phyloP scores from a whole-genome alignment of 2,329 filamentous ascomycete genomes.

The Dactylellina parvicollis region DNA sequence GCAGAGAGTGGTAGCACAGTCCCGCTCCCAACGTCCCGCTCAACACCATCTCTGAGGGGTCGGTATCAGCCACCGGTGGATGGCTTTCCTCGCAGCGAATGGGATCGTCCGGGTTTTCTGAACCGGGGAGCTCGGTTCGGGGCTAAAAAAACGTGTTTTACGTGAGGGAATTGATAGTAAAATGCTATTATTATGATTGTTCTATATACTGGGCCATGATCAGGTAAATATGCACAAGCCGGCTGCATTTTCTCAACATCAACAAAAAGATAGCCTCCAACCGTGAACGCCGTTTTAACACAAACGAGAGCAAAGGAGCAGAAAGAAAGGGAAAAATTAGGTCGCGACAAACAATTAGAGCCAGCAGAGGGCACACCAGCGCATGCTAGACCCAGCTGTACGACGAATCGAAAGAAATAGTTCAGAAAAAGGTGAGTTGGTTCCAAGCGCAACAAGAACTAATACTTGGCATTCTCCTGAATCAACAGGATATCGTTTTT shows the following conservation, averaged over 20 bases:
- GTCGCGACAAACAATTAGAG: conserved; percentile 1
- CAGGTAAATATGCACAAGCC: background rate
- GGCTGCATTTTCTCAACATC: background rate
- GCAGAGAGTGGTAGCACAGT: background rate
- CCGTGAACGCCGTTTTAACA: conserved; percentile 9
- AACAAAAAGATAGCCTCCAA: conserved; percentile 7
- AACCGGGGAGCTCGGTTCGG: background rate
- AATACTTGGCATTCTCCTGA: background rate
- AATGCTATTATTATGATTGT: background rate
- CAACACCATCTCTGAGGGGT: background rate
- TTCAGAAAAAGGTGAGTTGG: background rate
- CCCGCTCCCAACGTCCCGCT: conserved; percentile 2
- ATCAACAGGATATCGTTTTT: background rate
- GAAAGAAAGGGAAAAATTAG: background rate
- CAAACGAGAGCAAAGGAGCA: background rate
- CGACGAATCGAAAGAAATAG: conserved; percentile 1
- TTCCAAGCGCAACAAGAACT: background rate
- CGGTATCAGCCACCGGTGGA: background rate
- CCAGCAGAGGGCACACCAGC: conserved; percentile 2
- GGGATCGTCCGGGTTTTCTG: background rate
- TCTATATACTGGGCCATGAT: conserved; percentile 10
- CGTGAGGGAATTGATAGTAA: background rate
- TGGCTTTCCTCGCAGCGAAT: conserved; percentile 1
- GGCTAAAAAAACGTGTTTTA: background rate
- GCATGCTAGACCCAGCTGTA: conserved; percentile 26